A percentile compares a stretch with the other conserved stretches of the same genome.
Evolutionary conservation across 2,329 filamentous ascomycete genomes (phyloP).

Genomic region (Aspergillus phoenicis): DNA sequence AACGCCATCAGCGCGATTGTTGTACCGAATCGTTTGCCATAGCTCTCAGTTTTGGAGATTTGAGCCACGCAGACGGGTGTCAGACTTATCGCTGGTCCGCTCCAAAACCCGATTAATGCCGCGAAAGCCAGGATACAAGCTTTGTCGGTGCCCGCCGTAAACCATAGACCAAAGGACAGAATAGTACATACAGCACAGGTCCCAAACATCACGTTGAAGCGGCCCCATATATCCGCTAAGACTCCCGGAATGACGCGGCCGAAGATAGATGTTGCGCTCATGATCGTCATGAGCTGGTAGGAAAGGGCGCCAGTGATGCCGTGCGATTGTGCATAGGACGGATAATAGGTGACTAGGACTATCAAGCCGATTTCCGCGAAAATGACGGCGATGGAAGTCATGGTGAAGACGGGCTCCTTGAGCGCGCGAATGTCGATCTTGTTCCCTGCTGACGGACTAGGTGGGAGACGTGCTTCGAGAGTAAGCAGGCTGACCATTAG

Average conservation of each 20-base stretch:
- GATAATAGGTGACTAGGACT: conserved; percentile 25
- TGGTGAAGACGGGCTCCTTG: conserved; percentile 16
- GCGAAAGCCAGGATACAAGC: conserved; percentile 29
- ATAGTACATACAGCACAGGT: conserved; percentile 24
- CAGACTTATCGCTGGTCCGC: conserved; percentile 30
- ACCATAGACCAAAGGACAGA: conserved; percentile 30
- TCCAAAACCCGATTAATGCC: conserved; percentile 27
- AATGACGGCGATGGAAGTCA: conserved; percentile 20
- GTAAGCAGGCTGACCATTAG: conserved; percentile 1
- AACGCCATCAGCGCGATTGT: conserved; percentile 21
- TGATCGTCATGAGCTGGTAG: conserved; percentile 24
- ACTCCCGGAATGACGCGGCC: conserved; percentile 30
- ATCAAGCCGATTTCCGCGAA: conserved; percentile 22
- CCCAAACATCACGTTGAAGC: conserved; percentile 31
- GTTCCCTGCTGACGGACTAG: conserved; percentile 4
- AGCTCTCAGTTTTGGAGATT: conserved; percentile 31
- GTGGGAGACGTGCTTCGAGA: conserved; percentile 16
- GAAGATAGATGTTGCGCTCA: conserved; percentile 21
- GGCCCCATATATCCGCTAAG: conserved; percentile 28
- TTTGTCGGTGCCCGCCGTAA: conserved; percentile 14
- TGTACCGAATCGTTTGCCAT: conserved; percentile 29
- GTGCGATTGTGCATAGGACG: conserved; percentile 21
- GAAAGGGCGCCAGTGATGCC: conserved; percentile 14
- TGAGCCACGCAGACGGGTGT: conserved; percentile 35
- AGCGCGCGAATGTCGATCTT: conserved; percentile 18